Conservation (phyloP, 2,329 filamentous ascomycete genomes). For the Pseudomassariella vexata region DNA sequence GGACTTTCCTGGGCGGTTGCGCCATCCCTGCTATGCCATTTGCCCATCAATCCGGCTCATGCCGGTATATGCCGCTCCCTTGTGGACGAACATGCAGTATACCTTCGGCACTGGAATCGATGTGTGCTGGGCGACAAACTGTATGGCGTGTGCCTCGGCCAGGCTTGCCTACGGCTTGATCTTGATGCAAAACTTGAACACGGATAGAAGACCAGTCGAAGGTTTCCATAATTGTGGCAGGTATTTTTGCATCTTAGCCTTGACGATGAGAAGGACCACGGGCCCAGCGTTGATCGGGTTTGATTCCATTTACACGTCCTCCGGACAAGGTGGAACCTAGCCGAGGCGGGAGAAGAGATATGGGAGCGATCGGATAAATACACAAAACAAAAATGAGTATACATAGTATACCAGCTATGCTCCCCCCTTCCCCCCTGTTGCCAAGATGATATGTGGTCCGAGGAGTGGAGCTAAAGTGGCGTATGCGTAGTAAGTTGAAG, state of each 20-base stretch:
- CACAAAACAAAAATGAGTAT: too few species aligned
- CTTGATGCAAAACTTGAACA: conserved; percentile 17
- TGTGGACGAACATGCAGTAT: conserved; percentile 33
- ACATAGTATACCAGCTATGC: too few species aligned
- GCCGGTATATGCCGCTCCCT: conserved; percentile 35
- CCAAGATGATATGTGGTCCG: too few species aligned
- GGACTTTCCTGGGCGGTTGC: conserved; percentile 4
- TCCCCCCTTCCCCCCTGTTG: too few species aligned
- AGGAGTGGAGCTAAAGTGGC: too few species aligned
- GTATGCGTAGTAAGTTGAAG: too few species aligned
- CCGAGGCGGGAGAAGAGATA: too few species aligned
- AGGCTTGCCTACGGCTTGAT: conserved; percentile 21
- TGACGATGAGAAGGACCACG: neutral
- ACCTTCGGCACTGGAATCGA: conserved; percentile 38
- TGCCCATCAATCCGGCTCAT: conserved; percentile 30
- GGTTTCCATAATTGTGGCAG: neutral
- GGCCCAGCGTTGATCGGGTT: conserved; percentile 1
- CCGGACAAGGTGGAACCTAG: too few species aligned
- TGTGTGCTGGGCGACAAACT: conserved; percentile 32
- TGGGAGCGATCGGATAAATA: too few species aligned
- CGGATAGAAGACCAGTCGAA: neutral
- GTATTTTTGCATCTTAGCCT: neutral
- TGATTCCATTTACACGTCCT: conserved; percentile 1
- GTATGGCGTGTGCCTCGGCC: conserved; percentile 32
- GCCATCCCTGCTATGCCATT: conserved; percentile 10